A percentile compares a stretch with the other conserved stretches of the same genome.
phyloP scores from a whole-genome alignment of 306 rosid genomes.

The Echinosophora koreensis region DNA sequence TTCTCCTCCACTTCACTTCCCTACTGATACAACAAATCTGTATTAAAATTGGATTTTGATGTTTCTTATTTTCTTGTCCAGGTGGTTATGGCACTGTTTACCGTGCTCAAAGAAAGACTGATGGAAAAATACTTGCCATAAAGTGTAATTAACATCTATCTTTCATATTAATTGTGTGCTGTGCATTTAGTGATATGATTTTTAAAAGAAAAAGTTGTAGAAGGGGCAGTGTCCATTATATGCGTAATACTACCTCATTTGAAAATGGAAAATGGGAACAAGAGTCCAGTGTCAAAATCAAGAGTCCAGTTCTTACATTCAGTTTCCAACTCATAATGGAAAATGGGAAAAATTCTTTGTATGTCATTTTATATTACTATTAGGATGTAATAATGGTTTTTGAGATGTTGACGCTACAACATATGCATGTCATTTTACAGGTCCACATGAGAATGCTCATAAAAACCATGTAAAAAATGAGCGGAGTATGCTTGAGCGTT shows the following conservation, averaged over 20 bases:
- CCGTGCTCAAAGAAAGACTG: slow-evolving; percentile 64
- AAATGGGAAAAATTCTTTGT: neutral
- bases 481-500: slow-evolving; percentile 74
- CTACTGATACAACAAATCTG: neutral
- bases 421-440: slow-evolving; percentile 54
- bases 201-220: neutral
- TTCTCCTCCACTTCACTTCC: neutral
- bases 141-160: slow-evolving; percentile 55
- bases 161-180: slow-evolving; percentile 27
- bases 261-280: neutral
- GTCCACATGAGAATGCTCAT: slow-evolving; percentile 73
- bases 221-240: slow-evolving; percentile 5
- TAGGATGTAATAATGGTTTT: neutral
- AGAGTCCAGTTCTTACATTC: slow-evolving; percentile 2
- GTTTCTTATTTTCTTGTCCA: slow-evolving; percentile 40
- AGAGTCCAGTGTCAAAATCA: slow-evolving; percentile 3
- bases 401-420: slow-evolving; percentile 23
- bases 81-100: slow-evolving; percentile 90
- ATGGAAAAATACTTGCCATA: slow-evolving; percentile 68
- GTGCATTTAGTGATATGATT: slow-evolving; percentile 20
- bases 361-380: slow-evolving; percentile 19
- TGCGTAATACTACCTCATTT: neutral
- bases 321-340: slow-evolving; percentile 28
- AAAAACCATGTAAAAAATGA: slow-evolving; percentile 69
- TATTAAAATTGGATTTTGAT: slow-evolving; percentile 33